These are phyloP conservation scores for Zanthoxylum bungeanum DNA, from an alignment of 345 rosid genomes.

Conservation along the genomic window DNA sequence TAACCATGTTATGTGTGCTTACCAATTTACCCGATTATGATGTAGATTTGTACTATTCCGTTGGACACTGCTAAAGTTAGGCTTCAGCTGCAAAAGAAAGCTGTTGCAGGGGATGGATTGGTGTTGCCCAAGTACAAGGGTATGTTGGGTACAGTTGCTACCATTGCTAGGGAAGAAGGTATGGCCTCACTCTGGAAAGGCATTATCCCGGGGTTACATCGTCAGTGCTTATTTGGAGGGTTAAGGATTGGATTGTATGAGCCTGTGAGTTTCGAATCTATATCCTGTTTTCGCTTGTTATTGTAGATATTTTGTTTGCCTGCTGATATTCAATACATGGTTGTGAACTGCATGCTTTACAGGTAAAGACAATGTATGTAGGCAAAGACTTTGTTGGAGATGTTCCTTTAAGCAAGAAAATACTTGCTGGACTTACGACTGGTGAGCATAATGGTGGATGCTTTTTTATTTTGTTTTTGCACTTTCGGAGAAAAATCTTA, in stretches of 20 bases:
- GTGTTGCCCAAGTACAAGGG: conserved; percentile 79
- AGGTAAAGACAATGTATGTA: conserved; percentile 85
- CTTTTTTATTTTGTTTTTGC: not conserved
- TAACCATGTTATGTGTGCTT: not conserved
- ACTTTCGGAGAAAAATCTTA: not conserved
- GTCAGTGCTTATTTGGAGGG: conserved; percentile 93
- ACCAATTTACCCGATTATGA: conserved; percentile 7
- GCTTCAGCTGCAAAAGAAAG: conserved; percentile 94
- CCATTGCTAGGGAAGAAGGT: conserved; percentile 96
- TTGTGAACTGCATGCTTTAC: conserved; percentile 9
- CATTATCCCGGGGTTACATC: conserved; percentile 89
- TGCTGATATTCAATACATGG: conserved; percentile 5
- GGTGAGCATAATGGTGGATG: conserved; percentile 47
- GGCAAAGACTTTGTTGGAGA: conserved; percentile 90
- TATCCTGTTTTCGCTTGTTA: not conserved
- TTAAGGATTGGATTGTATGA: conserved; percentile 95
- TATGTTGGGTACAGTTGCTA: conserved; percentile 84
- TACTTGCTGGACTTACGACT: conserved; percentile 96
- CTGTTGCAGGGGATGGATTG: conserved; percentile 51
- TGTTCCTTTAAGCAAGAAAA: conserved; percentile 89
- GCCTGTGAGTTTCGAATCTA: conserved; percentile 61
- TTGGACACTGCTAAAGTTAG: conserved; percentile 98
- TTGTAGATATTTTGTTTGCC: not conserved
- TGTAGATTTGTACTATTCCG: conserved; percentile 92
- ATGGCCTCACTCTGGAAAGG: conserved; percentile 92